A percentile compares a stretch with the other conserved stretches of the same genome.
Conservation (phyloP, 768 basidiomycete species). For the Naganishia antarctica region DNA sequence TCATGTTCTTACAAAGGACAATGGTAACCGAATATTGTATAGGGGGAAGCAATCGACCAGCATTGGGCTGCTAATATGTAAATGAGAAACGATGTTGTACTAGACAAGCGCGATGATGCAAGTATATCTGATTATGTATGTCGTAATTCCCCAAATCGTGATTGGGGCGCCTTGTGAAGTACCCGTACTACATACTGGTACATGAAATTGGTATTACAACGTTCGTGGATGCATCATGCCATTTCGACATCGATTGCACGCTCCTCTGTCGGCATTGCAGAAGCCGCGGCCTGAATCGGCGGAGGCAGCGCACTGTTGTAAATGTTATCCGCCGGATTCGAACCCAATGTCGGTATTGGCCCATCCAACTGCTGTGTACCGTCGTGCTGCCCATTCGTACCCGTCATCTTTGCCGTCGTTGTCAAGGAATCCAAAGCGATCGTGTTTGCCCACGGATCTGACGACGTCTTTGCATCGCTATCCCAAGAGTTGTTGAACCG, state of each 20-base stretch:
- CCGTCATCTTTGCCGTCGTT: slow-evolving; percentile 27
- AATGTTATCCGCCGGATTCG: slow-evolving; percentile 27
- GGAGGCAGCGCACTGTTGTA: slow-evolving; percentile 38
- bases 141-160: too few relatives aligned
- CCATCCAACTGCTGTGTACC: slow-evolving; percentile 11
- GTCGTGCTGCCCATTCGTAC: too few relatives aligned
- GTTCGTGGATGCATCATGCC: not conserved
- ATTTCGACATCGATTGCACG: slow-evolving; percentile 24
- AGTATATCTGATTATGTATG: too few relatives aligned
- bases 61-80: too few relatives aligned
- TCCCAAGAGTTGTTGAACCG: slow-evolving; percentile 47
- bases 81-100: too few relatives aligned
- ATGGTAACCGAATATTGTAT: too few relatives aligned
- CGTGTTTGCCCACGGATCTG: slow-evolving; percentile 33
- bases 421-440: slow-evolving; percentile 33
- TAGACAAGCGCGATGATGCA: too few relatives aligned
- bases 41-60: too few relatives aligned
- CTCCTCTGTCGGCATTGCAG: not conserved
- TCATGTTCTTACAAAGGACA: too few relatives aligned
- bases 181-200: not conserved
- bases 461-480: slow-evolving; percentile 13
- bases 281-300: slow-evolving; percentile 28
- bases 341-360: slow-evolving; percentile 2
- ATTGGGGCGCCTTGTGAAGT: too few relatives aligned
- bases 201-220: not conserved